Evolutionary conservation across 352 stramenopile genomes (phyloP).

Genomic region (Thraustochytrium striatum): DNA sequence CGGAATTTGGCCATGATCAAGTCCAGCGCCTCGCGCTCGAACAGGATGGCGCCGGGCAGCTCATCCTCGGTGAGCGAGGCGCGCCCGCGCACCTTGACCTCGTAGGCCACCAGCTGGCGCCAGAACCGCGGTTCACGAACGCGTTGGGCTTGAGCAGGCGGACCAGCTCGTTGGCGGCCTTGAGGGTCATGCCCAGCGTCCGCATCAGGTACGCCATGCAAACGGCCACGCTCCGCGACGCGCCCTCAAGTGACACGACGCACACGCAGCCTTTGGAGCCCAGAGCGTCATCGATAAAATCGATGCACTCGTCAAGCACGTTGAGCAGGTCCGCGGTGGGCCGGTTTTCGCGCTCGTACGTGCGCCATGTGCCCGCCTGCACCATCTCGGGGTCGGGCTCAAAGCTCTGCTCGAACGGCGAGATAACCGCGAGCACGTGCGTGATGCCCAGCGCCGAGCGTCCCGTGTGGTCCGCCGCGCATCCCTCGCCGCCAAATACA

Average conservation of each 20-base stretch:
- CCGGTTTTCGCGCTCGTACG: constrained; percentile 20
- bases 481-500: constrained; percentile 39
- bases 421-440: constrained; percentile 42
- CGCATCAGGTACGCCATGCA: constrained; percentile 16
- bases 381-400: background rate
- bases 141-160: background rate
- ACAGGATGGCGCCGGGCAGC: constrained; percentile 20
- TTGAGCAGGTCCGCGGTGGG: constrained; percentile 4
- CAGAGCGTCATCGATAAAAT: constrained; percentile 20
- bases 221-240: background rate
- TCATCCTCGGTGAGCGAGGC: constrained; percentile 36
- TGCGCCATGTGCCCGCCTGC: background rate
- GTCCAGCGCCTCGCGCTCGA: constrained; percentile 35
- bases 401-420: constrained; percentile 28
- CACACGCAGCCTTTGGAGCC: constrained; percentile 1
- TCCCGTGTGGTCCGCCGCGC: constrained; percentile 1
- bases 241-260: constrained; percentile 35
- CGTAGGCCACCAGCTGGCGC: constrained; percentile 29
- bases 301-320: constrained; percentile 6
- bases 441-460: constrained; percentile 7
- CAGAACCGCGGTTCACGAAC: constrained; percentile 38
- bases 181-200: background rate
- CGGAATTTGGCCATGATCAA: background rate
- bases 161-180: background rate
- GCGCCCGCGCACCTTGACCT: background rate